Evolutionary conservation across 2,329 filamentous ascomycete species (phyloP).

Genomic region (Leptographium radiaticola): DNA sequence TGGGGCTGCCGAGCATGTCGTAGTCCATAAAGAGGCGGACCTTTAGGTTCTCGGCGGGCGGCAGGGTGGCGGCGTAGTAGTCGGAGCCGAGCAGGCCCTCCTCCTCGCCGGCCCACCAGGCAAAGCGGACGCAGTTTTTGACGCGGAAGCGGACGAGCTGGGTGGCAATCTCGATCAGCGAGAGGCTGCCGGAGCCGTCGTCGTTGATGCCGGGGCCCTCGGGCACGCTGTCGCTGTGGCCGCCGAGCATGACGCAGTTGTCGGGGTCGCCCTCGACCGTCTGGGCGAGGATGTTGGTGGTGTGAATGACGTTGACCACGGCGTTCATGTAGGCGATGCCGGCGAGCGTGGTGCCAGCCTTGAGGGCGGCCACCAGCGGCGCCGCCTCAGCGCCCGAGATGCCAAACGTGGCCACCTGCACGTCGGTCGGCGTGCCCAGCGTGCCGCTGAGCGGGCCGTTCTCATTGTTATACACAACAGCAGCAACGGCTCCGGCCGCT

Average conservation of each 20-base stretch:
- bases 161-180: constrained; percentile 48
- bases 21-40: constrained; percentile 58
- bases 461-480: constrained; percentile 63
- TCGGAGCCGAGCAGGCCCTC: constrained; percentile 51
- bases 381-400: constrained; percentile 46
- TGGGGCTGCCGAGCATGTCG: constrained; percentile 56
- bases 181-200: constrained; percentile 55
- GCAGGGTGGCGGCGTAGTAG: constrained; percentile 44
- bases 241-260: constrained; percentile 54
- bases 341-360: constrained; percentile 31
- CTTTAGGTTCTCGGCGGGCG: constrained; percentile 44
- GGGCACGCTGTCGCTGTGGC: constrained; percentile 48
- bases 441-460: constrained; percentile 52
- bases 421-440: constrained; percentile 43
- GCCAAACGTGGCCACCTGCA: constrained; percentile 57
- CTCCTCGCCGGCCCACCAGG: constrained; percentile 57
- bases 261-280: constrained; percentile 44
- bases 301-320: constrained; percentile 38
- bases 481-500: constrained; percentile 55
- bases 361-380: constrained; percentile 40
- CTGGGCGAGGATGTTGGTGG: constrained; percentile 50
- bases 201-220: constrained; percentile 66
- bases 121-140: constrained; percentile 53
- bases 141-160: constrained; percentile 44
- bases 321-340: constrained; percentile 48